Conservation (phyloP, 306 rosid species). For the Inga laurina region DNA sequence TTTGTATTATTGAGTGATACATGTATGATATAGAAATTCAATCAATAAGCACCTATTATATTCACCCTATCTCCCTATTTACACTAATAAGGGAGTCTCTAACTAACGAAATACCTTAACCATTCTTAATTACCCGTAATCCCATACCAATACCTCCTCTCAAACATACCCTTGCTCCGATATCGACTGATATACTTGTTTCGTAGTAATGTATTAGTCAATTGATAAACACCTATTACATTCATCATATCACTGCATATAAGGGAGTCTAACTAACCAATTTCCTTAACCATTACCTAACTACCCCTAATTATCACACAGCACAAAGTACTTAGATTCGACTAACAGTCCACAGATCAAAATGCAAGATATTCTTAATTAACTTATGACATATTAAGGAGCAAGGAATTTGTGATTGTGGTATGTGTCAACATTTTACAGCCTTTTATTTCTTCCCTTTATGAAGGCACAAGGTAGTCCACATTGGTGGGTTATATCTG, state of each 20-base stretch:
- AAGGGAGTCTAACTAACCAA: not conserved
- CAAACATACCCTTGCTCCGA: no score
- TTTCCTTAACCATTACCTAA: not conserved
- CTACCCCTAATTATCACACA: not conserved
- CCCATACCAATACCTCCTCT: no score
- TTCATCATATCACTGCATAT: not conserved
- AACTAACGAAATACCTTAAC: no score
- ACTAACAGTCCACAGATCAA: not conserved
- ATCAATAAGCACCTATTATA: no score
- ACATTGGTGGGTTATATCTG: not conserved
- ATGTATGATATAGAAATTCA: no score
- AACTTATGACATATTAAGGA: not conserved
- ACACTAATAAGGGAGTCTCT: no score
- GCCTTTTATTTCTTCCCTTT: not conserved
- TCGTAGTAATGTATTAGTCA: no score
- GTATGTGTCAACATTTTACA: not conserved
- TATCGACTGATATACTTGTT: no score
- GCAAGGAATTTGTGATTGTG: not conserved
- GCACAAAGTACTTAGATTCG: not conserved
- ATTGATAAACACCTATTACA: not conserved
- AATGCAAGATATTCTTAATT: not conserved
- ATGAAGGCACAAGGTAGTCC: conserved; percentile 11
- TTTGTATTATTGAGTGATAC: no score
- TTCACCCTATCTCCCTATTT: no score
- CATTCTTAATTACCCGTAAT: no score